A percentile compares a stretch with the other conserved stretches of the same genome.
Conservation (phyloP, 768 basidiomycete genomes). For the Leucosporidium yakuticum region DNA sequence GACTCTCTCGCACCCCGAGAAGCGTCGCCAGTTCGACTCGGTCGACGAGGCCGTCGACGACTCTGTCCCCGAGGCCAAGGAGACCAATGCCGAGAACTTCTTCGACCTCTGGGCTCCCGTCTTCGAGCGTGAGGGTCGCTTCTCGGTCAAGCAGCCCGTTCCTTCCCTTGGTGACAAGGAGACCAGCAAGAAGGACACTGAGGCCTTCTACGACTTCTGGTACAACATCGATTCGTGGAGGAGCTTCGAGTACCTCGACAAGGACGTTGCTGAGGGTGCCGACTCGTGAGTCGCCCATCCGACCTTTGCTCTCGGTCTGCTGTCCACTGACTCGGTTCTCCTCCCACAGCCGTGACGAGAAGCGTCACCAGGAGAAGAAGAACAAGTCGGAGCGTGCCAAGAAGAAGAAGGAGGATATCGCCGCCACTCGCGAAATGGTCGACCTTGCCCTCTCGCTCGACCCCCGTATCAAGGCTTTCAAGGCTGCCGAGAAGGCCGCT, state of each 20-base stretch:
- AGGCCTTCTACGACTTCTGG: constrained; percentile 97
- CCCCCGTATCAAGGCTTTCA: constrained; percentile 94
- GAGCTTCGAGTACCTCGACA: constrained; percentile 95
- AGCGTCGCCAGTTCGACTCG: constrained; percentile 90
- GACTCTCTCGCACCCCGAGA: constrained; percentile 76
- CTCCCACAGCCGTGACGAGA: constrained; percentile 78
- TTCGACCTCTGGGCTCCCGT: constrained; percentile 70
- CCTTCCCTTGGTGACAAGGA: constrained; percentile 68
- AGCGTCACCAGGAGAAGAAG: constrained; percentile 98
- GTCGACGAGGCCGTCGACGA: constrained; percentile 82
- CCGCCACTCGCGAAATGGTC: constrained; percentile 76
- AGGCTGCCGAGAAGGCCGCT: constrained; percentile 90
- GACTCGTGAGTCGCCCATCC: constrained; percentile 60
- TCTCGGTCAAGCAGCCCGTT: constrained; percentile 77
- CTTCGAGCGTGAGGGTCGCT: constrained; percentile 85
- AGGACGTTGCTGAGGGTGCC: constrained; percentile 96
- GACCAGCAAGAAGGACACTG: constrained; percentile 72
- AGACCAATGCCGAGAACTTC: constrained; percentile 54
- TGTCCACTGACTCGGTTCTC: not conserved
- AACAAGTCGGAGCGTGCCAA: constrained; percentile 95
- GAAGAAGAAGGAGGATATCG: constrained; percentile 94
- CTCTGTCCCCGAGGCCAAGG: constrained; percentile 50
- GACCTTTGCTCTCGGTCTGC: not conserved
- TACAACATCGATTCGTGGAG: constrained; percentile 99
- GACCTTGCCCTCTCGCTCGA: constrained; percentile 75